Percentiles rank a stretch among this genome's conserved stretches.
Evolutionary conservation across 2,329 filamentous ascomycete genomes (phyloP).

Genomic region (Orbilia javanica): DNA sequence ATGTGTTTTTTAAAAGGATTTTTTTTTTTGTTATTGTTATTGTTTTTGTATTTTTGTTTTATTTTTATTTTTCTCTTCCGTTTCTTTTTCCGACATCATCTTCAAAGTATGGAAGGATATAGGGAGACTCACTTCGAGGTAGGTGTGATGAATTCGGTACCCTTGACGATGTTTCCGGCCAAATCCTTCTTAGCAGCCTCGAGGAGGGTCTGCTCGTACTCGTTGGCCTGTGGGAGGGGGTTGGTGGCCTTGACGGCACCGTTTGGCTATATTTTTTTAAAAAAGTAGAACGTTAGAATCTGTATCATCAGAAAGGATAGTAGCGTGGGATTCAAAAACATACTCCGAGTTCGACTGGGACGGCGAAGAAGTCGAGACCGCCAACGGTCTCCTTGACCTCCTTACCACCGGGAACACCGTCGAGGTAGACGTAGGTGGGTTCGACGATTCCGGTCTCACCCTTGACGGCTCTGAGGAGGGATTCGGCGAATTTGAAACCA

Average conservation of each 20-base stretch:
- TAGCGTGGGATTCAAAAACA: conserved; percentile 65
- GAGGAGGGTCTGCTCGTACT: conserved; percentile 89
- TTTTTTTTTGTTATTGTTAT: not conserved
- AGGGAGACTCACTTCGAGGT: conserved; percentile 61
- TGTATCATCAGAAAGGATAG: conserved; percentile 18
- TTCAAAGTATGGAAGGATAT: not conserved
- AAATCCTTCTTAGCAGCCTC: conserved; percentile 80
- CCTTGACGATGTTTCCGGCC: conserved; percentile 94
- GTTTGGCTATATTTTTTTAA: conserved; percentile 71
- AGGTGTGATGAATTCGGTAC: conserved; percentile 76
- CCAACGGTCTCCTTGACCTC: conserved; percentile 86
- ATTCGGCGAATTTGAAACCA: conserved; percentile 93
- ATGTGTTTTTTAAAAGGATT: no score
- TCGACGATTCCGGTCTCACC: conserved; percentile 94
- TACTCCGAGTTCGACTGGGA: conserved; percentile 95
- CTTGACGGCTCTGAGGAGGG: conserved; percentile 83
- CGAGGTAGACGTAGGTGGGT: conserved; percentile 95
- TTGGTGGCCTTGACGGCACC: conserved; percentile 89
- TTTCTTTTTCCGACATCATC: not conserved
- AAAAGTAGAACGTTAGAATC: conserved; percentile 55
- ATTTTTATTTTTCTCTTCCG: not conserved
- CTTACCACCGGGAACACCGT: conserved; percentile 87
- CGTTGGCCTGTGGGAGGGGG: conserved; percentile 80
- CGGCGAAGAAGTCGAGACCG: conserved; percentile 89
- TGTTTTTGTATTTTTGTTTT: not conserved